A percentile compares a stretch with the other conserved stretches of the same genome.
Evolutionary conservation across 352 stramenopile species (phyloP).

Genomic region (Plasmopara muralis): DNA sequence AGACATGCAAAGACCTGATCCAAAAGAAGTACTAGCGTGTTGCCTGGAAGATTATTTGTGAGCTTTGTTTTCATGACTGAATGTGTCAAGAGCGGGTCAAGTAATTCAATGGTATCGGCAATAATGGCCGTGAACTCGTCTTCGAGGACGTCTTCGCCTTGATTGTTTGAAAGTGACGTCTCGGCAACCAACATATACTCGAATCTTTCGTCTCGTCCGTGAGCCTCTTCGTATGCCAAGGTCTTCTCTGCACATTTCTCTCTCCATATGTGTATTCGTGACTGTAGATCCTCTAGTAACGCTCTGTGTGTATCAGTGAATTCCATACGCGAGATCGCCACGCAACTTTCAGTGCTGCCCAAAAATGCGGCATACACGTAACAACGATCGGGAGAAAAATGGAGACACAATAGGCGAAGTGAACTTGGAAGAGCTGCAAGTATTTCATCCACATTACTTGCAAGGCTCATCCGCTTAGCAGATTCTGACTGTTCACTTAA

Average conservation of each 20-base stretch:
- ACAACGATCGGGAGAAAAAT: slow-evolving; percentile 61
- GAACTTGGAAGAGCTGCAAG: slow-evolving; percentile 34
- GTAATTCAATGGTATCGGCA: slow-evolving; percentile 32
- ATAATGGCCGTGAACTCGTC: slow-evolving; percentile 48
- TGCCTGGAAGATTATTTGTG: slow-evolving; percentile 35
- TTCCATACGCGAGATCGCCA: slow-evolving; percentile 52
- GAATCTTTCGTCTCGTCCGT: slow-evolving; percentile 30
- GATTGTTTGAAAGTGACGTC: background rate
- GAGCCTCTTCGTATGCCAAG: slow-evolving; percentile 32
- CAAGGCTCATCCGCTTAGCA: slow-evolving; percentile 53
- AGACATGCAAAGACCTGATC: slow-evolving; percentile 45
- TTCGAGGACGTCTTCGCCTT: slow-evolving; percentile 38
- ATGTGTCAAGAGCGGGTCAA: slow-evolving; percentile 50
- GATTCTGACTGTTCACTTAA: slow-evolving; percentile 58
- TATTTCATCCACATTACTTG: slow-evolving; percentile 31
- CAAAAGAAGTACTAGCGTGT: slow-evolving; percentile 43
- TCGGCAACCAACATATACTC: slow-evolving; percentile 25
- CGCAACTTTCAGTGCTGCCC: slow-evolving; percentile 30
- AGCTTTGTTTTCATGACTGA: slow-evolving; percentile 33
- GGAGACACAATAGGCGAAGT: slow-evolving; percentile 41
- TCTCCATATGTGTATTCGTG: slow-evolving; percentile 37
- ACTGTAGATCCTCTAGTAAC: slow-evolving; percentile 23
- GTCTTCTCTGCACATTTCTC: slow-evolving; percentile 29
- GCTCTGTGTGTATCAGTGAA: slow-evolving; percentile 32
- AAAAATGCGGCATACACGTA: slow-evolving; percentile 55